A percentile compares a stretch with the other conserved stretches of the same genome.
phyloP scores from a whole-genome alignment of 2,329 filamentous ascomycete species.

The Claviceps africana region DNA sequence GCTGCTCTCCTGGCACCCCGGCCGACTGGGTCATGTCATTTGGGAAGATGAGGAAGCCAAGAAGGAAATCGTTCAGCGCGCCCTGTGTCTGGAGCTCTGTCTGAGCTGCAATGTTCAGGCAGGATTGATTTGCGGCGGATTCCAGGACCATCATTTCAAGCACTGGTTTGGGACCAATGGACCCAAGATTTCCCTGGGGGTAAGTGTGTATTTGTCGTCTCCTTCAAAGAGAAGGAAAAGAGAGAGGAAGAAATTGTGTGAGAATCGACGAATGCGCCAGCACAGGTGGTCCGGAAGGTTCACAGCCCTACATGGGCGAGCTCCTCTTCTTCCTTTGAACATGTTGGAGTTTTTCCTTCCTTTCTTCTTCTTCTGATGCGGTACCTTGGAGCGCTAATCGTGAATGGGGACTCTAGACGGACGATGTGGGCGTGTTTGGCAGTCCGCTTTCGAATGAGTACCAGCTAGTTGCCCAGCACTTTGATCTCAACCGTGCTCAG shows the following conservation, averaged over 20 bases:
- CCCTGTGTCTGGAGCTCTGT: slow-evolving; percentile 60
- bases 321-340: too few relatives aligned
- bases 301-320: too few relatives aligned
- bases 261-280: too few relatives aligned
- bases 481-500: slow-evolving; percentile 35
- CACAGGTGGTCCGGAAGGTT: too few relatives aligned
- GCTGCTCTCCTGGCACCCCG: slow-evolving; percentile 51
- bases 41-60: slow-evolving; percentile 51
- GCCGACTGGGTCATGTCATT: slow-evolving; percentile 66
- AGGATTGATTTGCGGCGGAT: slow-evolving; percentile 53
- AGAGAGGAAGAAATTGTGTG: too few relatives aligned
- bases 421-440: slow-evolving; percentile 71
- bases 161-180: slow-evolving; percentile 49
- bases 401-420: slow-evolving; percentile 41
- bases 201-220: slow-evolving; percentile 26
- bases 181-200: slow-evolving; percentile 51
- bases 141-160: slow-evolving; percentile 62
- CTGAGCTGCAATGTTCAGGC: slow-evolving; percentile 70
- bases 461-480: slow-evolving; percentile 55
- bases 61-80: slow-evolving; percentile 33
- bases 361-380: background rate
- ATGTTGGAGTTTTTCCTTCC: background rate
- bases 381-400: background rate
- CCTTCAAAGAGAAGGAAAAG: too few relatives aligned
- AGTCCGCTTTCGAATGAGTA: slow-evolving; percentile 69